Percentiles rank a stretch among this genome's conserved stretches.
These are phyloP conservation scores for Cutaneotrichosporon daszewskae DNA, from an alignment of 1,284 basidiomycete genomes.

Conservation along the genomic window DNA sequence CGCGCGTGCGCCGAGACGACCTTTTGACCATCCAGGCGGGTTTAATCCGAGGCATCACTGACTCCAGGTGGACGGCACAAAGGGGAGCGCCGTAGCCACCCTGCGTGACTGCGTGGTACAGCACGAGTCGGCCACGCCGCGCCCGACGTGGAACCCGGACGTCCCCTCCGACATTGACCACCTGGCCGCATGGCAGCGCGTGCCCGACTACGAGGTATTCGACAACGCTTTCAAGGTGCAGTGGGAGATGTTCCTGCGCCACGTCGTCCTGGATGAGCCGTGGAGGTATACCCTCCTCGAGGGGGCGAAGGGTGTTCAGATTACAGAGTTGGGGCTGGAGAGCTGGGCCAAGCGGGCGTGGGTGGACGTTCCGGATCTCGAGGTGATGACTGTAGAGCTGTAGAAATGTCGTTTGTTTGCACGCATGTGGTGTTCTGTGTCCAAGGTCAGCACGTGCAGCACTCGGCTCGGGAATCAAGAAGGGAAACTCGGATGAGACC, in stretches of 20 bases:
- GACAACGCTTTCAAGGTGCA: slow-evolving; percentile 25
- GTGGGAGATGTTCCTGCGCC: slow-evolving; percentile 22
- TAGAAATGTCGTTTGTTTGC: no score
- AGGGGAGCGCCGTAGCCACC: slow-evolving; percentile 16
- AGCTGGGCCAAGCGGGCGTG: no score
- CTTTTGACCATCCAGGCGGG: no score
- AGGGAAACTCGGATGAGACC: no score
- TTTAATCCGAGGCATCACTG: no score
- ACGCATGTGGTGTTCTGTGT: no score
- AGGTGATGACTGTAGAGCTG: no score
- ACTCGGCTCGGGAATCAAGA: no score
- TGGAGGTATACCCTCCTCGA: slow-evolving; percentile 20
- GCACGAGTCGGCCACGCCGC: slow-evolving; percentile 17
- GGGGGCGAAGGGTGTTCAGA: slow-evolving; percentile 19
- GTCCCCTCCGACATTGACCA: slow-evolving; percentile 18
- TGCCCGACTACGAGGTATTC: slow-evolving; percentile 14
- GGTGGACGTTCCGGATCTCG: no score
- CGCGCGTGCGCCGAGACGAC: slow-evolving; percentile 17
- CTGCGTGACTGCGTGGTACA: slow-evolving; percentile 21
- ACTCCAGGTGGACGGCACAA: no score
- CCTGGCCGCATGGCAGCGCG: slow-evolving; percentile 14
- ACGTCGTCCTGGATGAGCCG: slow-evolving; percentile 19
- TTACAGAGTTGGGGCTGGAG: slow-evolving; percentile 18
- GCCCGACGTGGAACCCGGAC: slow-evolving; percentile 22
- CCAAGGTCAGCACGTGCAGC: no score